Evolutionary conservation across 129 eudicot species (phyloP).

Genomic region (Cynara cardunculus): DNA sequence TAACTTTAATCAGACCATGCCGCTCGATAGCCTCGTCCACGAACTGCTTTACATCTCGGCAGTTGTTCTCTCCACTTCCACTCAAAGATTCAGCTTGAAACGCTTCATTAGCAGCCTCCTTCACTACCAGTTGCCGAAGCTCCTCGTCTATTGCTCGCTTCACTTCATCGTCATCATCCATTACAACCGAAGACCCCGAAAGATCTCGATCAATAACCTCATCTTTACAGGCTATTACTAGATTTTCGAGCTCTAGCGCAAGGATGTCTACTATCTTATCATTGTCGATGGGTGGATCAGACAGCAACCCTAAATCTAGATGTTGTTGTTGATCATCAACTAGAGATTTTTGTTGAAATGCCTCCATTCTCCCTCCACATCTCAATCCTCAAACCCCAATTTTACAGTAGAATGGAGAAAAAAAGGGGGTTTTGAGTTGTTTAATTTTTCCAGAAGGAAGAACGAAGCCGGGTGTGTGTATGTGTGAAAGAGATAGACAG

Average conservation of each 20-base stretch:
- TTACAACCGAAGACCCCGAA: neutral
- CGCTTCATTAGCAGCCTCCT: slow-evolving; percentile 30
- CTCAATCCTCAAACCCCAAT: slow-evolving; percentile 13
- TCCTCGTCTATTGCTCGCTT: slow-evolving; percentile 21
- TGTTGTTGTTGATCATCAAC: slow-evolving; percentile 5
- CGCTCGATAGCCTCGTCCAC: slow-evolving; percentile 13
- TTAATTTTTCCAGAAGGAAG: slow-evolving; percentile 16
- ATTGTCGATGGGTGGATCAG: slow-evolving; percentile 14
- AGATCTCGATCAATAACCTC: neutral
- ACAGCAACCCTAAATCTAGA: slow-evolving; percentile 16
- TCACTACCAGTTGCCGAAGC: slow-evolving; percentile 17
- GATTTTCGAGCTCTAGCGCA: slow-evolving; percentile 28
- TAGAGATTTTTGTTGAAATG: slow-evolving; percentile 18
- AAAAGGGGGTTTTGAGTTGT: slow-evolving; percentile 28
- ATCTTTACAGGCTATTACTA: slow-evolving; percentile 13
- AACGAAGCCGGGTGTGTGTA: slow-evolving; percentile 14
- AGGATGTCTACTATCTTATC: slow-evolving; percentile 8
- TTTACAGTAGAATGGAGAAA: neutral
- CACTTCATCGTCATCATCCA: slow-evolving; percentile 25
- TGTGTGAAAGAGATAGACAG: neutral
- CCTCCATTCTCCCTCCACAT: slow-evolving; percentile 41
- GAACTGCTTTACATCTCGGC: neutral
- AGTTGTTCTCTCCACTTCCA: slow-evolving; percentile 2
- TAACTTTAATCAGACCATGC: neutral
- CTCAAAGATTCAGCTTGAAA: neutral